A percentile compares a stretch with the other conserved stretches of the same genome.
These are phyloP conservation scores for Dacryopinax spathularia DNA, from an alignment of 768 basidiomycete genomes.

Conservation along the genomic window DNA sequence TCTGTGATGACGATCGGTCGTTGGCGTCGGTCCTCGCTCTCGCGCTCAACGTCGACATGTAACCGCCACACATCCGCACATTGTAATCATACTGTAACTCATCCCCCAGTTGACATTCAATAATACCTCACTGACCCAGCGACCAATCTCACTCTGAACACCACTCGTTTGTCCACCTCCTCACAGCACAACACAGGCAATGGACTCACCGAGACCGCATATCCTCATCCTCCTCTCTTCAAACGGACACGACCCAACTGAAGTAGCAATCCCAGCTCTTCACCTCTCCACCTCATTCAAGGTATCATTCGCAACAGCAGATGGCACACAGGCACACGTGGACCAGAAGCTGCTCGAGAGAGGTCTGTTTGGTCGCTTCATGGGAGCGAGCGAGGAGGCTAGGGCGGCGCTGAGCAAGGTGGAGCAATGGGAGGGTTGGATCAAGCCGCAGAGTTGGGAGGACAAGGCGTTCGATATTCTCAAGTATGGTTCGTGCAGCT, in stretches of 20 bases:
- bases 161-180: no score
- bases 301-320: conserved; percentile 6
- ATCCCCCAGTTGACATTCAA: no score
- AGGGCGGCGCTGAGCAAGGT: background rate
- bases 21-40: no score
- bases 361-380: background rate
- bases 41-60: no score
- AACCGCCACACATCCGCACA: no score
- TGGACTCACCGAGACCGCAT: no score
- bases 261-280: background rate
- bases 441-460: background rate
- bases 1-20: no score
- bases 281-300: background rate
- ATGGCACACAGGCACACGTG: background rate
- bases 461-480: background rate
- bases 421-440: background rate
- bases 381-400: background rate
- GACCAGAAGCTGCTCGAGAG: background rate
- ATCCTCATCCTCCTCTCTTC: conserved; percentile 7
- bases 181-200: background rate
- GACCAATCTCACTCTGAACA: no score
- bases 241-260: conserved; percentile 8
- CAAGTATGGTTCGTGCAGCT: background rate
- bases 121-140: no score
- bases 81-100: no score